Conservation (phyloP, 1,284 basidiomycete species). For the Xanthoconium separans region DNA sequence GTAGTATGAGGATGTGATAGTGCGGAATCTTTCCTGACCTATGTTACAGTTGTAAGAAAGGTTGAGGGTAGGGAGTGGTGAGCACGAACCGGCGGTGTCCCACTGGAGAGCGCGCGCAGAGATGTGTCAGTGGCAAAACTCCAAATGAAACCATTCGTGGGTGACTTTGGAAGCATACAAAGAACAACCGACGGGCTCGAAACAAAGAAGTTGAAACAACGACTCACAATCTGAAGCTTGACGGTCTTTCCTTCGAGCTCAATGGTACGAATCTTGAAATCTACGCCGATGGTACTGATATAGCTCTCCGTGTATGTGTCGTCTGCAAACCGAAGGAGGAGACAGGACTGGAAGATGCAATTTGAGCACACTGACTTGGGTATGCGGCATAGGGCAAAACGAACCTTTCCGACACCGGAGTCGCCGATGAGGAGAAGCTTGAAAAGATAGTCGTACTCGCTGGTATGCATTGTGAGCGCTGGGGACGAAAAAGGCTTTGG, state of each 20-base stretch:
- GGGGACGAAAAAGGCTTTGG: constrained; percentile 20
- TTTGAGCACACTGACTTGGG: constrained; percentile 14
- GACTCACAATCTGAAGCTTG: constrained; percentile 97
- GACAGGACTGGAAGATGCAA: constrained; percentile 73
- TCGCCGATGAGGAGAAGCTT: constrained; percentile 91
- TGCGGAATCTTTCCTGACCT: constrained; percentile 95
- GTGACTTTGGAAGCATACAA: not conserved
- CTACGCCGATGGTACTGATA: constrained; percentile 98
- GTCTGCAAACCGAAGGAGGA: constrained; percentile 97
- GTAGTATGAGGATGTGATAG: constrained; percentile 97
- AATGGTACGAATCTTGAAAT: constrained; percentile 99
- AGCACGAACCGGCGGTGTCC: constrained; percentile 82
- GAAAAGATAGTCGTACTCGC: constrained; percentile 97
- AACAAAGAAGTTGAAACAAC: constrained; percentile 11
- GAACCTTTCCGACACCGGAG: constrained; percentile 96
- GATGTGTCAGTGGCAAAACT: constrained; percentile 10
- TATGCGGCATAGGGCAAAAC: constrained; percentile 25
- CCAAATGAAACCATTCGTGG: not conserved
- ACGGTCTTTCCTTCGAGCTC: constrained; percentile 99
- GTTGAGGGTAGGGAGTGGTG: not conserved
- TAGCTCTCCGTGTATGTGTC: constrained; percentile 99
- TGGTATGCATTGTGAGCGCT: constrained; percentile 70
- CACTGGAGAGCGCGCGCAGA: constrained; percentile 49
- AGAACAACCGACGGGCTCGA: not conserved
- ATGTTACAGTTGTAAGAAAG: not conserved